phyloP scores from a whole-genome alignment of 495 filamentous ascomycete genomes.

The Hamigera avellanea region DNA sequence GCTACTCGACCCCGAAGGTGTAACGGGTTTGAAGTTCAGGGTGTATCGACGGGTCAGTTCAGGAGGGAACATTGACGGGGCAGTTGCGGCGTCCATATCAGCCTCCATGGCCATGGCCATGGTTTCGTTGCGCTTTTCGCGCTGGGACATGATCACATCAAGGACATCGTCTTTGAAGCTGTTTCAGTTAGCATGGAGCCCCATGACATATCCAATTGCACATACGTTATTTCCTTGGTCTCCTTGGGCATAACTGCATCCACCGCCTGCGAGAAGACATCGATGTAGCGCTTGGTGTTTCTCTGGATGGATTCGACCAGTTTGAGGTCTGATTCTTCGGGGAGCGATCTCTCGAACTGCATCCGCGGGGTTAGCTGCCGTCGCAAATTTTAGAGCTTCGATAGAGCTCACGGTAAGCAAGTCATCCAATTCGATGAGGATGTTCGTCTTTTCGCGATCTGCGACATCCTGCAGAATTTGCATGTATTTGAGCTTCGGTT shows the following conservation, averaged over 20 bases:
- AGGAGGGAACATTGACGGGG: slow-evolving; percentile 63
- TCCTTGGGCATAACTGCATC: slow-evolving; percentile 79
- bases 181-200: slow-evolving; percentile 4
- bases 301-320: slow-evolving; percentile 75
- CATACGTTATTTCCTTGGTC: slow-evolving; percentile 65
- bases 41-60: slow-evolving; percentile 90
- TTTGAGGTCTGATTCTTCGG: slow-evolving; percentile 50
- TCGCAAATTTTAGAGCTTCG: not conserved
- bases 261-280: slow-evolving; percentile 77
- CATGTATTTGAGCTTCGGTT: slow-evolving; percentile 79
- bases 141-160: slow-evolving; percentile 89
- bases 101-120: slow-evolving; percentile 57
- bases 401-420: slow-evolving; percentile 48
- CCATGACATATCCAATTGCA: not conserved
- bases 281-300: slow-evolving; percentile 93
- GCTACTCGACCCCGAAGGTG: slow-evolving; percentile 53
- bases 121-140: slow-evolving; percentile 72
- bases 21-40: slow-evolving; percentile 86
- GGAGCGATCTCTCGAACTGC: slow-evolving; percentile 62
- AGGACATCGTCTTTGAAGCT: slow-evolving; percentile 96
- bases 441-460: slow-evolving; percentile 59
- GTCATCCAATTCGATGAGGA: slow-evolving; percentile 86
- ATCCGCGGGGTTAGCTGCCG: slow-evolving; percentile 3
- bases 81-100: slow-evolving; percentile 43
- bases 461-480: slow-evolving; percentile 79